A percentile compares a stretch with the other conserved stretches of the same genome.
These are phyloP conservation scores for Daedaleopsis sinensis DNA, from an alignment of 768 basidiomycete genomes.

Conservation along the genomic window DNA sequence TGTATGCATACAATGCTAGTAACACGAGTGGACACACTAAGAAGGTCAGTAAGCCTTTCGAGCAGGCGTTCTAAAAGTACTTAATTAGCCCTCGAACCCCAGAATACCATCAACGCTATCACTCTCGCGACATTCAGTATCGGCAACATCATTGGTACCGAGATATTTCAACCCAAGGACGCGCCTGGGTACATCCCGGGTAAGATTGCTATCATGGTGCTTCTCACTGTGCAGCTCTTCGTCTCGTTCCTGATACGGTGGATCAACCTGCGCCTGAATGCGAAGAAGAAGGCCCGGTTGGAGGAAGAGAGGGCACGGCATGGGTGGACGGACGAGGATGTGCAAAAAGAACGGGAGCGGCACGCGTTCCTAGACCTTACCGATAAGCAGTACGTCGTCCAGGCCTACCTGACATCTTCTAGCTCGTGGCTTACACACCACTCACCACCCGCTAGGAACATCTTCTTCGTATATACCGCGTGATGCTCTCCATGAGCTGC, in stretches of 20 bases:
- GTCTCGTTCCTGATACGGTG: constrained; percentile 52
- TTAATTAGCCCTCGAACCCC: neutral
- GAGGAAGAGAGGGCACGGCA: constrained; percentile 45
- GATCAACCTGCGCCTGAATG: constrained; percentile 58
- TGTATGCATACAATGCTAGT: constrained; percentile 67
- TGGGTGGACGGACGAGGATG: constrained; percentile 62
- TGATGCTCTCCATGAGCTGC: constrained; percentile 26
- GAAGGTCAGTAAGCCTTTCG: constrained; percentile 41
- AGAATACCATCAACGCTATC: constrained; percentile 63
- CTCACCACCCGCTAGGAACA: constrained; percentile 41
- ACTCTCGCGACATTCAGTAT: constrained; percentile 56
- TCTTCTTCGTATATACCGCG: constrained; percentile 61
- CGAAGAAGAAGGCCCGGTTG: constrained; percentile 44
- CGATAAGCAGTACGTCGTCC: constrained; percentile 55
- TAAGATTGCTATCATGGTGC: constrained; percentile 65
- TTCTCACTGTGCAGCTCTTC: constrained; percentile 54
- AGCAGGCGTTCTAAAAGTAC: neutral
- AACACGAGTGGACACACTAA: constrained; percentile 70
- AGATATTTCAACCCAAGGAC: constrained; percentile 64
- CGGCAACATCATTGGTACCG: constrained; percentile 65
- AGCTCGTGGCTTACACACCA: neutral
- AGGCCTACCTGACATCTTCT: neutral
- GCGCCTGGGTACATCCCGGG: constrained; percentile 67
- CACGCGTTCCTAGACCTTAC: constrained; percentile 67
- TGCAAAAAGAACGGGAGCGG: constrained; percentile 58